A percentile compares a stretch with the other conserved stretches of the same genome.
Conservation (phyloP, 352 stramenopile genomes). For the Pythium rishiriense region DNA sequence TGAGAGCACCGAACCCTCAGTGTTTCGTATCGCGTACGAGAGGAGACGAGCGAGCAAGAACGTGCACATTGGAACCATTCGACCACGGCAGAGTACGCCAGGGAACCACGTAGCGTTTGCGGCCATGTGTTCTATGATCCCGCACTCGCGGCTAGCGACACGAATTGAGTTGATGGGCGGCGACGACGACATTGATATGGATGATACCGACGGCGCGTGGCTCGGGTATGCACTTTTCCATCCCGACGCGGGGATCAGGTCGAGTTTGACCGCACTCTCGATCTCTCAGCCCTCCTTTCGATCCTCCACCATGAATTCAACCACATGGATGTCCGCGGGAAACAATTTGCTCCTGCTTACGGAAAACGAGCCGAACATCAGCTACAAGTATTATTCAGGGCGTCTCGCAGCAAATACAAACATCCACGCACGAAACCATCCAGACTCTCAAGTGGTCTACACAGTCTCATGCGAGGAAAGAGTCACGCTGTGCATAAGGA, state of each 20-base stretch:
- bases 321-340: not conserved
- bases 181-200: not conserved
- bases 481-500: no score
- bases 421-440: no score
- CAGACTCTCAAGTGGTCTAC: no score
- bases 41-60: no score
- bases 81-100: not conserved
- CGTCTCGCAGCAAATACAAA: no score
- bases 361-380: not conserved
- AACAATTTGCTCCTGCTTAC: not conserved
- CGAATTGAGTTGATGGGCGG: no score
- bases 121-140: not conserved
- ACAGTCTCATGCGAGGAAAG: no score
- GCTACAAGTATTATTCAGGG: not conserved
- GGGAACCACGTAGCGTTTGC: not conserved
- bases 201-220: slow-evolving; percentile 2
- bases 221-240: slow-evolving; percentile 15
- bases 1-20: no score
- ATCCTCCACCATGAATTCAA: not conserved
- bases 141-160: not conserved
- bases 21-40: not conserved
- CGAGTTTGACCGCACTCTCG: not conserved
- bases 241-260: not conserved
- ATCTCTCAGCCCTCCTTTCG: not conserved
- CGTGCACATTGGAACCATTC: no score